Evolutionary conservation across 2,329 filamentous ascomycete species (phyloP).

Genomic region (Penicillium sp.): DNA sequence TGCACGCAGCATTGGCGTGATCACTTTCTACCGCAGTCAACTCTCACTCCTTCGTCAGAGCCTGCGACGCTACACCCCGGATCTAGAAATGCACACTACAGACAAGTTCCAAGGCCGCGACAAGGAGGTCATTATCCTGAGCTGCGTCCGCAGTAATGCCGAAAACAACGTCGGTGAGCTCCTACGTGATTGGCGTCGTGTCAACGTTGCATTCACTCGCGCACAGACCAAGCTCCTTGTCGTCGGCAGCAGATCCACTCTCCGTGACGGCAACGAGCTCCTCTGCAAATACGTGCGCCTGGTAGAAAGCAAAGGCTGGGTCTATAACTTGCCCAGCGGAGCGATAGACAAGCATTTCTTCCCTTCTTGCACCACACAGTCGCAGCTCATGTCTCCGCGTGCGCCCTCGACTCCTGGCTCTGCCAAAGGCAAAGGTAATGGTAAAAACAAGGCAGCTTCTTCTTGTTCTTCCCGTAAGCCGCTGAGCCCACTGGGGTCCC

Average conservation of each 20-base stretch:
- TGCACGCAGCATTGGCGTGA: constrained; percentile 78
- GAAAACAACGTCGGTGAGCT: constrained; percentile 81
- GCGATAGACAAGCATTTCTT: constrained; percentile 69
- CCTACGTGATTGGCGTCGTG: constrained; percentile 83
- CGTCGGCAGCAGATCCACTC: constrained; percentile 74
- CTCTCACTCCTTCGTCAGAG: constrained; percentile 75
- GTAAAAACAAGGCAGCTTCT: constrained; percentile 17
- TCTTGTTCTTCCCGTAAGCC: constrained; percentile 20
- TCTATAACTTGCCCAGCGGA: constrained; percentile 66
- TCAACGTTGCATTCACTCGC: constrained; percentile 93
- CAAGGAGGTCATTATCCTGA: constrained; percentile 87
- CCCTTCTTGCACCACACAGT: constrained; percentile 44
- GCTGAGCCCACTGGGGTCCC: constrained; percentile 34
- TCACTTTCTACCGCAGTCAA: constrained; percentile 95
- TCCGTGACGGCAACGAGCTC: constrained; percentile 68
- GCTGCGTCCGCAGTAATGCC: constrained; percentile 83
- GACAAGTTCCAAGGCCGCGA: constrained; percentile 96
- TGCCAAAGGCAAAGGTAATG: not conserved
- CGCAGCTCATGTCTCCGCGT: constrained; percentile 22
- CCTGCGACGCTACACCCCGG: constrained; percentile 57
- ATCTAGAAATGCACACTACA: constrained; percentile 92
- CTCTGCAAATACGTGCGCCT: constrained; percentile 71
- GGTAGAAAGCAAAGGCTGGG: constrained; percentile 76
- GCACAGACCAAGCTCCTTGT: constrained; percentile 90
- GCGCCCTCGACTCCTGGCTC: not conserved